A percentile compares a stretch with the other conserved stretches of the same genome.
phyloP scores from a whole-genome alignment of 106 monocot genomes.

The Phalaenopsis equestris region DNA sequence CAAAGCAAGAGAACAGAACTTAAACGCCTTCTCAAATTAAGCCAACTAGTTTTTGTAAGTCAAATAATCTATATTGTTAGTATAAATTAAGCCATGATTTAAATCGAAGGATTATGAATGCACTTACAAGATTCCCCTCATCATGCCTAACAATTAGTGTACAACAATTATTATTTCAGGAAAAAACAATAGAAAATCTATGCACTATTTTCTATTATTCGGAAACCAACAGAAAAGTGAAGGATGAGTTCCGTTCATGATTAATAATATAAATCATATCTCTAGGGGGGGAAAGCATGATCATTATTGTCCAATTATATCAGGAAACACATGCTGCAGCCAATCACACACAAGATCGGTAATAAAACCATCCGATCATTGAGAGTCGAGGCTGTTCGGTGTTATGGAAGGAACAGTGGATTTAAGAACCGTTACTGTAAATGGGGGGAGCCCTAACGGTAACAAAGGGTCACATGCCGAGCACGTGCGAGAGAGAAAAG shows the following conservation, averaged over 20 bases:
- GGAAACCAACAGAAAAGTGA: neutral
- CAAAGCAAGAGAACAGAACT: no score
- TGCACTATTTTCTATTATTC: neutral
- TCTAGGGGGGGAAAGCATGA: neutral
- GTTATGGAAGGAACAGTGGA: neutral
- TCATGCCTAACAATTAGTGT: neutral
- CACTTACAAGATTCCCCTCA: neutral
- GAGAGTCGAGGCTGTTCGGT: neutral
- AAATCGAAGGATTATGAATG: neutral
- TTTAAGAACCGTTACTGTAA: neutral
- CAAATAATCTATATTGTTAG: no score
- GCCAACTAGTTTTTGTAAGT: no score
- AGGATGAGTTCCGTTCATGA: neutral
- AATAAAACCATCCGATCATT: neutral
- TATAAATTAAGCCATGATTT: no score
- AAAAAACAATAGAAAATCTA: neutral
- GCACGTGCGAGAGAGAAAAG: constrained; percentile 12
- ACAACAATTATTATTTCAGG: neutral
- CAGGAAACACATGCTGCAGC: neutral
- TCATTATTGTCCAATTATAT: neutral
- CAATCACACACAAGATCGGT: neutral
- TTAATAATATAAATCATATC: neutral
- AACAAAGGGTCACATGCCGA: constrained; percentile 1
- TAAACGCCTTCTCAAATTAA: no score
- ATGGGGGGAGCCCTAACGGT: constrained; percentile 16